These are phyloP conservation scores for Pelargonium citronellum DNA, from an alignment of 441 rosid species.

Conservation along the genomic window DNA sequence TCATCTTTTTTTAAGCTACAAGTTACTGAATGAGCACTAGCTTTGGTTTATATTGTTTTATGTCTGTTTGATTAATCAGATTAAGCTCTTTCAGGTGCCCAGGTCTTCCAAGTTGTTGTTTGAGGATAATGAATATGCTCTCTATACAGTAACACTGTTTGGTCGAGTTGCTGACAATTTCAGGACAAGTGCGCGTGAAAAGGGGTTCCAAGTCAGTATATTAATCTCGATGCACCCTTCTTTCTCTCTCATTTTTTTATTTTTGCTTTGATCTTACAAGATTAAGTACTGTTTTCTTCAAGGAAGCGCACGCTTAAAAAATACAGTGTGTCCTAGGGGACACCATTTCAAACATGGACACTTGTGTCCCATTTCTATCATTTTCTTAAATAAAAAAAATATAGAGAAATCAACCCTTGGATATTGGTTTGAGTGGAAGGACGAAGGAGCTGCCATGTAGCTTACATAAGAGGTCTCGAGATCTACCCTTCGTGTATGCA, in stretches of 20 bases:
- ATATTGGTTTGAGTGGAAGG: too few relatives aligned
- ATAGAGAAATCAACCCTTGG: too few relatives aligned
- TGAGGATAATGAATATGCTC: conserved; percentile 98
- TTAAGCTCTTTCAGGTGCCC: conserved; percentile 60
- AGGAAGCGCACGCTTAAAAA: too few relatives aligned
- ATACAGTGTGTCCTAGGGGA: too few relatives aligned
- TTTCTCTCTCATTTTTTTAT: background rate
- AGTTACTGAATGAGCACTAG: conserved; percentile 9
- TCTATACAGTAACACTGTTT: conserved; percentile 78
- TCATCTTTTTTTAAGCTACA: conserved; percentile 7
- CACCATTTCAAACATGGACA: too few relatives aligned
- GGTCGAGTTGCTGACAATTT: conserved; percentile 88
- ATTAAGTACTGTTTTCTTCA: background rate
- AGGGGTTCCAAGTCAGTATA: conserved; percentile 79
- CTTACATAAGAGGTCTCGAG: too few relatives aligned
- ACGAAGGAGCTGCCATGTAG: too few relatives aligned
- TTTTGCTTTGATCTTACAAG: background rate
- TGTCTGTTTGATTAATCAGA: conserved; percentile 18
- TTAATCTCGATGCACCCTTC: background rate
- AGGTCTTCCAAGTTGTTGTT: conserved; percentile 76
- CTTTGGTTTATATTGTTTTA: background rate
- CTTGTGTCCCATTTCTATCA: too few relatives aligned
- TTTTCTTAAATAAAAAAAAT: too few relatives aligned
- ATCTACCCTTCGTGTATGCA: too few relatives aligned
- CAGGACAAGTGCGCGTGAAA: conserved; percentile 66